These are phyloP conservation scores for Chalaropsis ovoidea DNA, from an alignment of 2,329 filamentous ascomycete genomes.

Conservation along the genomic window DNA sequence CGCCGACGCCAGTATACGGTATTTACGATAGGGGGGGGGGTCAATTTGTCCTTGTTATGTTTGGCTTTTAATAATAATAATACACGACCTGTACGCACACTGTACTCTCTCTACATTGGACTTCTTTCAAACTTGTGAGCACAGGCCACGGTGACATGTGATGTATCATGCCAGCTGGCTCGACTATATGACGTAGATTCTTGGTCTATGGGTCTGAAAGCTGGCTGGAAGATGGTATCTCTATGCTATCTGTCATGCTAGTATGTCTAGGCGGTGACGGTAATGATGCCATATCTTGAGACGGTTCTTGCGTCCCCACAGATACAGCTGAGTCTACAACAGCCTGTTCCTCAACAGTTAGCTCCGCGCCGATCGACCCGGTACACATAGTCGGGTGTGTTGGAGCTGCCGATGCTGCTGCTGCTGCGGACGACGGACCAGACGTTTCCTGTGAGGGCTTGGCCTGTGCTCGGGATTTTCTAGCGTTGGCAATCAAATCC, in stretches of 20 bases:
- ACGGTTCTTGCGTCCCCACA: neutral
- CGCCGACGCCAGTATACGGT: neutral
- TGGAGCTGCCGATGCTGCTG: neutral
- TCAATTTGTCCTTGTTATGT: neutral
- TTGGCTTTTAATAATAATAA: neutral
- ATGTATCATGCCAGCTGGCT: neutral
- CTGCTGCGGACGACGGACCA: neutral
- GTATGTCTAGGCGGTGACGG: neutral
- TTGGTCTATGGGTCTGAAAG: neutral
- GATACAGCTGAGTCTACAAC: neutral
- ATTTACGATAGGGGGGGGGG: neutral
- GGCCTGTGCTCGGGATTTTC: conserved; percentile 39
- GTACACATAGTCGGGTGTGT: neutral
- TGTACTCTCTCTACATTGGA: neutral
- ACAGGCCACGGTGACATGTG: neutral
- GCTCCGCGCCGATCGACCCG: neutral
- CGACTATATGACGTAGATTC: neutral
- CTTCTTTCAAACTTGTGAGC: too few species aligned
- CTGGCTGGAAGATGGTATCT: conserved; percentile 17
- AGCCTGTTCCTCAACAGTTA: neutral
- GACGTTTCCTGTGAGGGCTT: conserved; percentile 25
- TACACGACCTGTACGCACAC: neutral
- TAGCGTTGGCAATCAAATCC: conserved; percentile 67
- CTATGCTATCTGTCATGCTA: neutral
- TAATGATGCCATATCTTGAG: neutral